Conservation (phyloP, 805 yeast species). For the Naumovozyma baii region DNA sequence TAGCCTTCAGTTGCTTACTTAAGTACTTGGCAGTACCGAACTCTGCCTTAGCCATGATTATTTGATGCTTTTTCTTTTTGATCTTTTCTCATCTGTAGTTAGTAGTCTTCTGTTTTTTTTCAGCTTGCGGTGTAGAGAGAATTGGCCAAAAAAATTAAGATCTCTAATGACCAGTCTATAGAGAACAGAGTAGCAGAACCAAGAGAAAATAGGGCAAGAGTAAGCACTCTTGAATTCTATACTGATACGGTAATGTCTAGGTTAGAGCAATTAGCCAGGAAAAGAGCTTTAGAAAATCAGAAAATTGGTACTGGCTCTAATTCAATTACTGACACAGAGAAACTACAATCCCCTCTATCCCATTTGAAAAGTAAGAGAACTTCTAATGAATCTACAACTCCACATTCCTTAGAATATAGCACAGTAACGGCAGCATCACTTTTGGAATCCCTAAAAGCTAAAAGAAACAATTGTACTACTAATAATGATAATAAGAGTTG, state of each 20-base stretch:
- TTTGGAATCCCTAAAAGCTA: not conserved
- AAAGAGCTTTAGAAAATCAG: slow-evolving; percentile 16
- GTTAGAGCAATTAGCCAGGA: slow-evolving; percentile 40
- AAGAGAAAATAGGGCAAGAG: too few species aligned
- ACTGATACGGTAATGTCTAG: slow-evolving; percentile 27
- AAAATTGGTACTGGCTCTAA: not conserved
- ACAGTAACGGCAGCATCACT: not conserved
- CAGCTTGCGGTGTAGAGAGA: too few species aligned
- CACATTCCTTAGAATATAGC: not conserved
- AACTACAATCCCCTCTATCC: not conserved
- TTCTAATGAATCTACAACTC: too few species aligned
- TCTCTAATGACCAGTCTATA: too few species aligned
- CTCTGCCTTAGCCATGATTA: slow-evolving; percentile 41
- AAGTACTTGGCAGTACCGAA: slow-evolving; percentile 60
- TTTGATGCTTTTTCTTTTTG: slow-evolving; percentile 32
- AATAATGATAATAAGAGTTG: not conserved
- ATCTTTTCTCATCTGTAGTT: too few species aligned
- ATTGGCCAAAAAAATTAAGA: too few species aligned
- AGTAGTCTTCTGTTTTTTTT: too few species aligned
- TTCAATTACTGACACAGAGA: not conserved
- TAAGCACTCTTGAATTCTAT: not conserved
- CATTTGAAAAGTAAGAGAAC: not conserved
- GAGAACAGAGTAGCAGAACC: too few species aligned
- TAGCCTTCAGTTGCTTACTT: slow-evolving; percentile 66
- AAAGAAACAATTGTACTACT: too few species aligned